Conservation (phyloP, 352 stramenopile species). For the Phytopythium delawarense region DNA sequence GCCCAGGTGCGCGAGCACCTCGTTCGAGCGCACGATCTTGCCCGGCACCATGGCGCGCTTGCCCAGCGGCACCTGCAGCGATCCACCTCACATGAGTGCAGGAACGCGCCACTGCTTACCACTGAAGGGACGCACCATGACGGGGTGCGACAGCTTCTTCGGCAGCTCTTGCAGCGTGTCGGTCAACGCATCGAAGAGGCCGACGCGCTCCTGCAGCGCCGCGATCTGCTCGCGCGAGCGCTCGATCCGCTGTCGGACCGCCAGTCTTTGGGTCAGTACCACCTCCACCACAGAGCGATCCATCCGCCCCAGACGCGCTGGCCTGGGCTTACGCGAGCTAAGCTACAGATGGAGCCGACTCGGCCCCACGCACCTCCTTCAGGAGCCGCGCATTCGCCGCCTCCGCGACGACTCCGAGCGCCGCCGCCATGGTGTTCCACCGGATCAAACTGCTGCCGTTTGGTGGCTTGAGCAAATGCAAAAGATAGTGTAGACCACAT, state of each 20-base stretch:
- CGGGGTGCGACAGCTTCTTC: slow-evolving; percentile 68
- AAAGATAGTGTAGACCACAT: not conserved
- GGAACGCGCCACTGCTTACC: not conserved
- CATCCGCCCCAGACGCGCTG: not conserved
- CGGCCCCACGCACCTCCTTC: slow-evolving; percentile 38
- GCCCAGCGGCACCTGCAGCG: slow-evolving; percentile 52
- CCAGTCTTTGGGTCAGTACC: not conserved
- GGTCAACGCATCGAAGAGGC: slow-evolving; percentile 48
- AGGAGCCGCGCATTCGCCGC: slow-evolving; percentile 51
- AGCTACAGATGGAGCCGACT: not conserved
- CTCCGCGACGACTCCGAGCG: slow-evolving; percentile 29
- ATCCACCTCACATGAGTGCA: not conserved
- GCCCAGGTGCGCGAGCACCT: slow-evolving; percentile 76
- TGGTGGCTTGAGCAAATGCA: not conserved
- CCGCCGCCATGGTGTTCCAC: slow-evolving; percentile 14
- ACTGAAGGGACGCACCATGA: slow-evolving; percentile 47
- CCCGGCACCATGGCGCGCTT: slow-evolving; percentile 82
- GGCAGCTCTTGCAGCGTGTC: slow-evolving; percentile 60
- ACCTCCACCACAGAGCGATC: not conserved
- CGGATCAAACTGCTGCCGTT: not conserved
- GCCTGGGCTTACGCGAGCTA: not conserved
- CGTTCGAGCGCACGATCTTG: slow-evolving; percentile 81
- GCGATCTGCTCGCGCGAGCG: slow-evolving; percentile 42
- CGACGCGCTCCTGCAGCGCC: slow-evolving; percentile 48
- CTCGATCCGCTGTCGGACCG: slow-evolving; percentile 45